These are phyloP conservation scores for Fusarium algeriense DNA, from an alignment of 2,329 filamentous ascomycete genomes.

Conservation along the genomic window DNA sequence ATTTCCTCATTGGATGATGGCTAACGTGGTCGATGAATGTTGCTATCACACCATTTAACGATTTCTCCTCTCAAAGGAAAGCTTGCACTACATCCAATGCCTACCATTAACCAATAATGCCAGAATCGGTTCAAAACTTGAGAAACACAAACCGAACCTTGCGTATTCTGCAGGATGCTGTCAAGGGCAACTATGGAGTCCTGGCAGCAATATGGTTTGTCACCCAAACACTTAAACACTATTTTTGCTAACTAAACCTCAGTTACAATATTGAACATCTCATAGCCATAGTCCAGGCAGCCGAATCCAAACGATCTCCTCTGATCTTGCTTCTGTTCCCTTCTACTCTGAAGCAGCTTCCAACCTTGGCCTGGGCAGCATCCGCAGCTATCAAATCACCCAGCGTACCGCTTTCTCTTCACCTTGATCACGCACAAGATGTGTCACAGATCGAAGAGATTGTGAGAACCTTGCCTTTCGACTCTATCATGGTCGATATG, in stretches of 20 bases:
- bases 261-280: conserved; percentile 39
- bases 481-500: conserved; percentile 25
- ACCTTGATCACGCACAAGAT: conserved; percentile 51
- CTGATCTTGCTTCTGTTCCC: conserved; percentile 27
- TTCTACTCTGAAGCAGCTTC: conserved; percentile 13
- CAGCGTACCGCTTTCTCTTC: conserved; percentile 38
- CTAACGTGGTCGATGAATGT: not conserved
- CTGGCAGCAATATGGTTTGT: conserved; percentile 32
- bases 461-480: conserved; percentile 7
- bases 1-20: not conserved
- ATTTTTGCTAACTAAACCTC: not conserved
- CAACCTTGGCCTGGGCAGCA: conserved; percentile 21
- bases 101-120: not conserved
- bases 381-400: conserved; percentile 62
- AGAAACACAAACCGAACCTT: conserved; percentile 2
- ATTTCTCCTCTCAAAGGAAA: too few relatives aligned
- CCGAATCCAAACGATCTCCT: conserved; percentile 24
- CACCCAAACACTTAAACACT: accelerated
- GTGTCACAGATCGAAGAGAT: not conserved
- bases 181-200: conserved; percentile 17
- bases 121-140: not conserved
- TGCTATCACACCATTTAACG: not conserved
- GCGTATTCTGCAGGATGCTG: conserved; percentile 12
- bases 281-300: conserved; percentile 25
- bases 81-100: not conserved